These are phyloP conservation scores for Pyrus communis DNA, from an alignment of 306 rosid genomes.

Conservation along the genomic window DNA sequence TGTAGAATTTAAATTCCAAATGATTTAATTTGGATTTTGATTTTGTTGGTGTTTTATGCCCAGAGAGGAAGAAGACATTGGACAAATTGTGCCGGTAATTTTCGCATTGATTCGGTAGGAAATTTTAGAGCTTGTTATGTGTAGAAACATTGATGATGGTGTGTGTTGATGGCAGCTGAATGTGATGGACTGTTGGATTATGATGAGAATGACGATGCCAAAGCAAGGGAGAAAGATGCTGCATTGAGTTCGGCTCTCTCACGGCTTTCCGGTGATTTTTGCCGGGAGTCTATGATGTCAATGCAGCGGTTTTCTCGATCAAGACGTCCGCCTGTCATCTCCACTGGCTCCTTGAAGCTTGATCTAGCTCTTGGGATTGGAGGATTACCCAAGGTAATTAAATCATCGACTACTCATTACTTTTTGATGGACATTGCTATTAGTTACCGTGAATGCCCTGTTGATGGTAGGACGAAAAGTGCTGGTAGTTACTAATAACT, in stretches of 20 bases:
- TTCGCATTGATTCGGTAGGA: neutral
- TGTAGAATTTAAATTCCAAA: neutral
- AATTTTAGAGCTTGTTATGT: neutral
- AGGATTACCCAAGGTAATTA: slow-evolving; percentile 71
- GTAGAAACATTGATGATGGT: too few species aligned
- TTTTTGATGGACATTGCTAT: neutral
- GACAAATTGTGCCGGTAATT: slow-evolving; percentile 25
- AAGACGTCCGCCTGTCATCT: slow-evolving; percentile 45
- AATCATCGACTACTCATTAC: neutral
- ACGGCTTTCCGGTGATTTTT: slow-evolving; percentile 58
- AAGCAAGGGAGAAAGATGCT: slow-evolving; percentile 48
- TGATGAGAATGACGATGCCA: slow-evolving; percentile 38
- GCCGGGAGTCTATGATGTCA: slow-evolving; percentile 55
- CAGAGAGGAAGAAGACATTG: slow-evolving; percentile 42
- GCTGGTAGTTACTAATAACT: neutral
- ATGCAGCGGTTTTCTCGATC: slow-evolving; percentile 43
- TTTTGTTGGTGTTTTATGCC: slow-evolving; percentile 8
- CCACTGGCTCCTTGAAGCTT: slow-evolving; percentile 81
- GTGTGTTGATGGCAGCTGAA: slow-evolving; percentile 17
- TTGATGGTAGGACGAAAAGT: neutral
- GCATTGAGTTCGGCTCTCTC: slow-evolving; percentile 61
- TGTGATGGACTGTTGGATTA: slow-evolving; percentile 13
- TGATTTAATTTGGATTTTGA: neutral
- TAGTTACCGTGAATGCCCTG: neutral
- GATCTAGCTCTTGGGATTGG: slow-evolving; percentile 82